Evolutionary conservation across 108 stramenopile genomes (phyloP), one percentile per base, ranked within the genome.

Genomic region (Conticribra guillardii): DNA sequence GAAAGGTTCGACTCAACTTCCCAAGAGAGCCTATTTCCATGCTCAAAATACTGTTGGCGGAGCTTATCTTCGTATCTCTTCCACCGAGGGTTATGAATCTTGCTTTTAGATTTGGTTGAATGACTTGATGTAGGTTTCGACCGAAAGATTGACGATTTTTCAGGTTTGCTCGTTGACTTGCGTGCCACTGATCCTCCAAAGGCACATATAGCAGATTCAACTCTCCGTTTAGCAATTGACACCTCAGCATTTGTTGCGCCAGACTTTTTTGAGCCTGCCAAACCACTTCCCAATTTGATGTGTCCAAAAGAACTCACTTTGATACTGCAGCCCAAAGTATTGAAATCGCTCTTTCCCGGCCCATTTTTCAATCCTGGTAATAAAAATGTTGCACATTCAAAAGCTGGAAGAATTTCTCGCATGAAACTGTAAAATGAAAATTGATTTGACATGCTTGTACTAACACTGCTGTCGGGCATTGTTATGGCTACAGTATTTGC

Each of bases 21-120:
- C 92, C 92, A 93, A 4, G 92, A 93, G 29, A 93, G 70, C 18
- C 87, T 79, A 68, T 79, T 83, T 27, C 90, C 87, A 73, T 90
- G 85, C 72, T 93, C 92, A 48, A 87, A 93, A 70, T 89, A 93
- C 63, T 85, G 86, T 32, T 79, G 63, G 24, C 83, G 79, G 33
- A 88, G 46, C 50, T 70, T 74, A 49, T 86, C 79, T 37, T 85
- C 86, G 68, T 90, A 93, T 56, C 75, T 84, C 30, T 69, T 29
- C 31, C 60, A 49, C 0, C 62, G 46, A 0, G 30, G 18, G 17
- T 17, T 51, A 18, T 60, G 18, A 9, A 33, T 41, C 3, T 49
- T 46, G 2, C 17, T 3, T 2, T 28, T 23, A 4, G 33, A n/a
- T 7, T 53, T 45, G 2, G 31, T 4, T 7, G 63, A 59, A 14